Percentiles rank a stretch among this genome's conserved stretches.
These are phyloP conservation scores for Mycena chlorophos DNA, from an alignment of 768 basidiomycete species.

Conservation along the genomic window DNA sequence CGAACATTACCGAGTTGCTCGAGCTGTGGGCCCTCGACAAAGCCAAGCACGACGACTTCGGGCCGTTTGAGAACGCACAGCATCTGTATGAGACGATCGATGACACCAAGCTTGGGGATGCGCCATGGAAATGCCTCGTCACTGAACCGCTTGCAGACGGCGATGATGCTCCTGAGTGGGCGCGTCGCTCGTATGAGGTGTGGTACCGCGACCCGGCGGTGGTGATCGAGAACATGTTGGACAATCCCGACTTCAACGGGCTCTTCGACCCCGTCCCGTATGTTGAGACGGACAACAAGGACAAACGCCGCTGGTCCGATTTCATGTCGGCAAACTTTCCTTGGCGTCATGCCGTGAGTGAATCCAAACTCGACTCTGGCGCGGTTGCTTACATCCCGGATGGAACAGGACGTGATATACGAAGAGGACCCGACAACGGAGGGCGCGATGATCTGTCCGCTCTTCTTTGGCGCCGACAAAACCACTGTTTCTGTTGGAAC, in stretches of 20 bases:
- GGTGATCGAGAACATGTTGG: slow-evolving; percentile 31
- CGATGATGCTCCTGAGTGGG: slow-evolving; percentile 34
- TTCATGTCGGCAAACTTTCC: slow-evolving; percentile 45
- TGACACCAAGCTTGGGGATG: slow-evolving; percentile 24
- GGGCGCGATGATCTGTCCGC: slow-evolving; percentile 9
- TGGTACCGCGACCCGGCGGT: slow-evolving; percentile 33
- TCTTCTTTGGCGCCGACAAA: background rate
- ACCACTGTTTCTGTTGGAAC: background rate
- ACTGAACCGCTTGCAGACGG: slow-evolving; percentile 15
- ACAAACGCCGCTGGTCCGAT: slow-evolving; percentile 29
- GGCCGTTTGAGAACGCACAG: slow-evolving; percentile 26
- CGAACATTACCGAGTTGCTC: slow-evolving; percentile 27
- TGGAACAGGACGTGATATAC: slow-evolving; percentile 7
- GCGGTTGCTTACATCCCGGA: background rate
- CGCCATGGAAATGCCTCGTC: slow-evolving; percentile 29
- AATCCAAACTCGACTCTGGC: background rate
- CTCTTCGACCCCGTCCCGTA: slow-evolving; percentile 37
- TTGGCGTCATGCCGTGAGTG: slow-evolving; percentile 38
- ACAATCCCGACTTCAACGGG: slow-evolving; percentile 35
- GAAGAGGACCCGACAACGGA: background rate
- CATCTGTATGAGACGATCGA: slow-evolving; percentile 32
- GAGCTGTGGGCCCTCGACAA: slow-evolving; percentile 24
- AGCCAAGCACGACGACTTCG: slow-evolving; percentile 12
- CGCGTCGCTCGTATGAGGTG: slow-evolving; percentile 27
- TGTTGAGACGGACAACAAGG: slow-evolving; percentile 25